Base-by-base conservation (phyloP, 345 rosid genomes). In the Atalantia buxifolia region DNA sequence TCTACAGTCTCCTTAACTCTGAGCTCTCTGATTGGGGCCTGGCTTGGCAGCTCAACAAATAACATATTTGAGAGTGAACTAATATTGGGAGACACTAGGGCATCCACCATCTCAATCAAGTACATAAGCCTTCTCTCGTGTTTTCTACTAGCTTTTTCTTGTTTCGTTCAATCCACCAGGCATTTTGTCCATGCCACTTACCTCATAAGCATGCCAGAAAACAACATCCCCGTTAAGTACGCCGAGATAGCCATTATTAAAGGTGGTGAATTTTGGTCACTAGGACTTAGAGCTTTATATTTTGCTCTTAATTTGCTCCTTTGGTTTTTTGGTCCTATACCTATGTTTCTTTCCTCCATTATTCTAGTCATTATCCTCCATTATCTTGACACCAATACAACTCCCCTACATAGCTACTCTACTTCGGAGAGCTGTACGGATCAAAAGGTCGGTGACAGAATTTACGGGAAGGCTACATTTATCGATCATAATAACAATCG, bases 301-400 rank as follows among this genome's bases (percentile, higher is more conserved):
- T 89, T 93, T 78, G 97, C 97, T 50, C 86, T 90, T 21, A 38
- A 78, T 83, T 64, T 94, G 66, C 75, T 93, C 60, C 80, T 89
- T 14, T 90, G 98, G 97, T 92, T 94, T 70, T 92, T 92, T 36
- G 97, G 98, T 59, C 97, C 97, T 0, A 84, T 91, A 18, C 98
- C 96, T 0, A 91, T 92, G 97, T 87, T 92, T 79, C 61, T 86
- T 33, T 83, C 82, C 2, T 90, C 97, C 25, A 30, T 87, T 38
- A 25, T 88, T 30, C 84, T 89, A 84, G 93, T 89, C 0, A 8
- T 77, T 0, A 45, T 89, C 65, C 90, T 93, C 33, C 84, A 88
- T 69, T 81, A 21, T 75, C 87, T 88, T 25, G 97, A 91, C 77
- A 55, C 75, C 31, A 88, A 89, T 30, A 79, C 89, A 21, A 83